Conservation (phyloP, 768 basidiomycete species). For the Suillus fuscotomentosus region DNA sequence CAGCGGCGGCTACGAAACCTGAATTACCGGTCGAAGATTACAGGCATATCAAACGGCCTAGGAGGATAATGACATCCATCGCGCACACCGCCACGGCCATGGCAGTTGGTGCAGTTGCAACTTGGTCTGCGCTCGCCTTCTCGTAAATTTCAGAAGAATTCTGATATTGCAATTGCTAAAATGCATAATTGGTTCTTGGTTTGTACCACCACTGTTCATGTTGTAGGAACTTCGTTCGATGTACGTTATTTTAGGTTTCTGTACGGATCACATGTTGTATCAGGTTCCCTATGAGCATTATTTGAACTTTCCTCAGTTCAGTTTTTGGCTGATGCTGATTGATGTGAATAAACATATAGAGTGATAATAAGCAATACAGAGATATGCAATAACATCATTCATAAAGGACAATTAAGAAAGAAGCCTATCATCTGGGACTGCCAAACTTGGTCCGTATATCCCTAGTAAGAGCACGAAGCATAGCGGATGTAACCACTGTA, state of each 20-base stretch:
- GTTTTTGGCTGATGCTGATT: not conserved
- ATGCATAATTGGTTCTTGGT: conserved; percentile 1
- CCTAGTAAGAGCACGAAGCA: conserved; percentile 47
- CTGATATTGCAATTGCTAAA: not conserved
- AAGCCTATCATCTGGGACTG: not conserved
- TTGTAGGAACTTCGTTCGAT: not conserved
- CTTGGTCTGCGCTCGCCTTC: conserved; percentile 76
- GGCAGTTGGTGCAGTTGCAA: conserved; percentile 64
- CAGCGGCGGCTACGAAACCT: not conserved
- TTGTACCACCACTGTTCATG: conserved; percentile 1
- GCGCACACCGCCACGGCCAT: conserved; percentile 62
- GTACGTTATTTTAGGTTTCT: conserved; percentile 4
- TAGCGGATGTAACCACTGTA: conserved; percentile 55
- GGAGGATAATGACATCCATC: conserved; percentile 37
- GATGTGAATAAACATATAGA: not conserved
- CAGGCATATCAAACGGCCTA: conserved; percentile 44
- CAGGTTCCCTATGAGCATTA: not conserved
- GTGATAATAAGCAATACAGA: not conserved
- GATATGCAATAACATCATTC: not conserved
- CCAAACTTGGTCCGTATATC: conserved; percentile 33
- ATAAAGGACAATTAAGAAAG: not conserved
- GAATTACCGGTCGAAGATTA: conserved; percentile 6
- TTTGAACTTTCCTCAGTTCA: not conserved
- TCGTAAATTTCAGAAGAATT: conserved; percentile 31
- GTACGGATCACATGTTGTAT: not conserved